A percentile compares a stretch with the other conserved stretches of the same genome.
Evolutionary conservation across 306 rosid species (phyloP).

Genomic region (Begonia fuchsioides): DNA sequence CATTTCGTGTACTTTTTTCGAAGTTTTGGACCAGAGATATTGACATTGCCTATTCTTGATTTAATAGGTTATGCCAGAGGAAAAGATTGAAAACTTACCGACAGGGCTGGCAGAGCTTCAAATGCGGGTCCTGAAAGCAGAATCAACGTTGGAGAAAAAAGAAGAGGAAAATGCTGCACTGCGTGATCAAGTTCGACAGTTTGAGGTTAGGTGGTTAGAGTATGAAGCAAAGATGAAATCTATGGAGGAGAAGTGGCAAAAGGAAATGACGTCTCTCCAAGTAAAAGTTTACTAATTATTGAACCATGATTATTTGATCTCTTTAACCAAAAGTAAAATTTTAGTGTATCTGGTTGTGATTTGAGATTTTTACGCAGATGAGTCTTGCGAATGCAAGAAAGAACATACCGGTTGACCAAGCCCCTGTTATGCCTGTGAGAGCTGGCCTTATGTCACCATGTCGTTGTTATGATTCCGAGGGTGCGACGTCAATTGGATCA

Average conservation of each 20-base stretch:
- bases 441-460: conserved; percentile 23
- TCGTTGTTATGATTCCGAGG: conserved; percentile 56
- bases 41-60: conserved; percentile 2
- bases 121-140: conserved; percentile 55
- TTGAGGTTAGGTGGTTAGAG: conserved; percentile 70
- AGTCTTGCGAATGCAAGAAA: conserved; percentile 77
- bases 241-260: conserved; percentile 94
- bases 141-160: conserved; percentile 64
- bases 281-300: conserved; percentile 10
- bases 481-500: conserved; percentile 47
- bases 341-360: too few relatives aligned
- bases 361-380: conserved; percentile 42
- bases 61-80: conserved; percentile 26
- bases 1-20: too few relatives aligned
- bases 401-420: conserved; percentile 52
- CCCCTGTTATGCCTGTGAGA: conserved; percentile 31
- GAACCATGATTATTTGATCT: too few relatives aligned
- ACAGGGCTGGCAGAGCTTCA: conserved; percentile 53
- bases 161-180: conserved; percentile 76
- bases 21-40: too few relatives aligned
- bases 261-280: conserved; percentile 88
- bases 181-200: conserved; percentile 60
- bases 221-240: conserved; percentile 84
- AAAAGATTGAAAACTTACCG: conserved; percentile 26
- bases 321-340: too few relatives aligned